Conservation (phyloP, 495 filamentous ascomycete species). For the Penicillium fimorum region DNA sequence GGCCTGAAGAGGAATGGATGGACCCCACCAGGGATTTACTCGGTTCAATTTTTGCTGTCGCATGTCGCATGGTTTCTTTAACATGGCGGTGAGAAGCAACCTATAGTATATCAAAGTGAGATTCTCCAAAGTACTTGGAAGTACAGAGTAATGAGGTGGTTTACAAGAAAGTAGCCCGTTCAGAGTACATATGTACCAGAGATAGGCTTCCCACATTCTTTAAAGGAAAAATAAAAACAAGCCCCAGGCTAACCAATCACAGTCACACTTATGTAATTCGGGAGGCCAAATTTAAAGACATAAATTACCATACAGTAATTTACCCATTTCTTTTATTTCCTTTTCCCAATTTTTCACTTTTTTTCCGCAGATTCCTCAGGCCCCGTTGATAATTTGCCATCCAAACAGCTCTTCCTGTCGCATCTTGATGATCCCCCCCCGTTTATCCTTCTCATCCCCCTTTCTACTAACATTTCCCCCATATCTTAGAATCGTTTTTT, state of each 20-base stretch:
- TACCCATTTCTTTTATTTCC: neutral
- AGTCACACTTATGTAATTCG: neutral
- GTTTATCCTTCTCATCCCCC: constrained; percentile 13
- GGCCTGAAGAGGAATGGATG: constrained; percentile 12
- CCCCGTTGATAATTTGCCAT: constrained; percentile 19
- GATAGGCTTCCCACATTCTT: neutral
- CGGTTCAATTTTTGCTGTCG: constrained; percentile 7
- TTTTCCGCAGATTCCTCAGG: constrained; percentile 29
- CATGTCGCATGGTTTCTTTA: constrained; percentile 5
- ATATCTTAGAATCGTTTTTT: constrained; percentile 19
- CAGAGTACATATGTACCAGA: no score
- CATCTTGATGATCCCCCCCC: constrained; percentile 22
- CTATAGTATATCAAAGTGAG: neutral
- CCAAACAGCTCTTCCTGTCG: constrained; percentile 17
- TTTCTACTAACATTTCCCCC: constrained; percentile 13
- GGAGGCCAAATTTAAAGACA: neutral
- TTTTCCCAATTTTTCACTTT: constrained; percentile 5
- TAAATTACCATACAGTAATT: constrained; percentile 7
- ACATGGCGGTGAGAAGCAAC: neutral
- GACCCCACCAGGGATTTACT: constrained; percentile 18
- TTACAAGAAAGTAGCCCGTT: neutral
- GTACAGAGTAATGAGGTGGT: neutral
- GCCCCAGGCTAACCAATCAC: constrained; percentile 16
- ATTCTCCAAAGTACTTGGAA: neutral
- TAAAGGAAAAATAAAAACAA: constrained; percentile 11